These are phyloP conservation scores for Tolypocladium paradoxum DNA, from an alignment of 2,329 filamentous ascomycete species.

Conservation along the genomic window DNA sequence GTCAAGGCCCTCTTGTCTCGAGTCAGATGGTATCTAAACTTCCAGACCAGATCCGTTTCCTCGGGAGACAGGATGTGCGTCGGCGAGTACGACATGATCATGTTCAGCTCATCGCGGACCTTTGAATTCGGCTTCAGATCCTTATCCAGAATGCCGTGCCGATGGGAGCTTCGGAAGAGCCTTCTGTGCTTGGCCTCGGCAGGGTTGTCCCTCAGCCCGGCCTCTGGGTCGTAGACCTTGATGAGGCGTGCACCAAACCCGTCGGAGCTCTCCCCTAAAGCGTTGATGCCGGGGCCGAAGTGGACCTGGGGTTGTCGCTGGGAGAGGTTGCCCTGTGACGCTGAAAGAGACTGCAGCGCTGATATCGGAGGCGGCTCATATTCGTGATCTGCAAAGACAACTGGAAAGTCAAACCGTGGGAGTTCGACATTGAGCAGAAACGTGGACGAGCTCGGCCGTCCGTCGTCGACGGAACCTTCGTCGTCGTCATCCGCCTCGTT, in stretches of 20 bases:
- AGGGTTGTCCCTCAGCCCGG: constrained; percentile 81
- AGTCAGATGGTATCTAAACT: constrained; percentile 89
- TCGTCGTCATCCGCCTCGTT: constrained; percentile 16
- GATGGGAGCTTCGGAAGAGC: constrained; percentile 77
- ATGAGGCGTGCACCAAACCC: constrained; percentile 54
- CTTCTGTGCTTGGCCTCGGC: constrained; percentile 91
- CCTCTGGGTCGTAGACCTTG: constrained; percentile 86
- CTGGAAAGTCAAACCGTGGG: constrained; percentile 86
- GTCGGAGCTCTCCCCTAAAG: constrained; percentile 40
- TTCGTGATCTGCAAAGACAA: constrained; percentile 90
- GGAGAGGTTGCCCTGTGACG: constrained; percentile 55
- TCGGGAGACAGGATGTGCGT: constrained; percentile 80
- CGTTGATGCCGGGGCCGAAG: constrained; percentile 80
- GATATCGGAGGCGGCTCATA: constrained; percentile 81
- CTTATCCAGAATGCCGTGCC: constrained; percentile 88
- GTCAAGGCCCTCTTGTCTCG: constrained; percentile 86
- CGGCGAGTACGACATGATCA: constrained; percentile 84
- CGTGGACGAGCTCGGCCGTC: constrained; percentile 38
- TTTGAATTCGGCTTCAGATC: constrained; percentile 95
- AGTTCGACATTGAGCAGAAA: constrained; percentile 87
- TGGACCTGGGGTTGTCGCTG: constrained; percentile 83
- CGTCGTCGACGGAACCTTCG: constrained; percentile 26
- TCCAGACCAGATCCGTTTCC: constrained; percentile 95
- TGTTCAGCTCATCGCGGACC: constrained; percentile 85
- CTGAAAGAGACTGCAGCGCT: constrained; percentile 48